Conservation (phyloP, 2,329 filamentous ascomycete genomes). For the Pyricularia sp. region DNA sequence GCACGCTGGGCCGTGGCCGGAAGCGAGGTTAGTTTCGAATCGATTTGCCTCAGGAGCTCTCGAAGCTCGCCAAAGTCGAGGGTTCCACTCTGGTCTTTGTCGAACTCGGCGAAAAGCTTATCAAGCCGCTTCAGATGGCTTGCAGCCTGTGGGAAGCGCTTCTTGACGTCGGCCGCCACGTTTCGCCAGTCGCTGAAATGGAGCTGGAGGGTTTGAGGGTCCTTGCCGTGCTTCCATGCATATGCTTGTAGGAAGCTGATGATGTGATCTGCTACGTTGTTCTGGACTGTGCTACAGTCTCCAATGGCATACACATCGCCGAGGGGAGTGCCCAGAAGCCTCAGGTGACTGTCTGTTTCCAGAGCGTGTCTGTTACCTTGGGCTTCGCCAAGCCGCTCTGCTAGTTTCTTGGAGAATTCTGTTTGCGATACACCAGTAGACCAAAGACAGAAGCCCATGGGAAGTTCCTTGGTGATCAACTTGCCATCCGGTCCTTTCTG, state of each 20-base stretch:
- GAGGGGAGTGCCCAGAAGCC: constrained; percentile 76
- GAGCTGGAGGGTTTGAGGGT: constrained; percentile 80
- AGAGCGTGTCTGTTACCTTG: constrained; percentile 88
- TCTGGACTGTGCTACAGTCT: constrained; percentile 93
- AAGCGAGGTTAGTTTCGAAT: constrained; percentile 86
- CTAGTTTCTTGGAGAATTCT: constrained; percentile 66
- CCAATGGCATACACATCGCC: constrained; percentile 96
- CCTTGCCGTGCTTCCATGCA: constrained; percentile 84
- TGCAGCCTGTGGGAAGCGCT: constrained; percentile 82
- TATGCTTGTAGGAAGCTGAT: constrained; percentile 80
- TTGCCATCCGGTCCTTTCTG: constrained; percentile 69
- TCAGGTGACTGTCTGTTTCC: constrained; percentile 89
- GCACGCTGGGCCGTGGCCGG: constrained; percentile 94
- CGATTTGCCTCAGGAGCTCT: constrained; percentile 84
- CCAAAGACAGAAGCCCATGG: constrained; percentile 95
- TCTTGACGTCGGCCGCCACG: constrained; percentile 75
- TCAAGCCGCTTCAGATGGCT: constrained; percentile 84
- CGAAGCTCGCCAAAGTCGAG: constrained; percentile 89
- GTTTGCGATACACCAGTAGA: constrained; percentile 91
- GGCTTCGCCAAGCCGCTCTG: constrained; percentile 61
- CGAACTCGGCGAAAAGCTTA: constrained; percentile 83
- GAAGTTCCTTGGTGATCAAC: constrained; percentile 80
- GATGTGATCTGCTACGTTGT: constrained; percentile 89
- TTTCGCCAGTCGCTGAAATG: constrained; percentile 82
- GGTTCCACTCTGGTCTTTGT: constrained; percentile 86